phyloP scores from a whole-genome alignment of 257 asterid genomes.

The Galeopsis tetrahit region DNA sequence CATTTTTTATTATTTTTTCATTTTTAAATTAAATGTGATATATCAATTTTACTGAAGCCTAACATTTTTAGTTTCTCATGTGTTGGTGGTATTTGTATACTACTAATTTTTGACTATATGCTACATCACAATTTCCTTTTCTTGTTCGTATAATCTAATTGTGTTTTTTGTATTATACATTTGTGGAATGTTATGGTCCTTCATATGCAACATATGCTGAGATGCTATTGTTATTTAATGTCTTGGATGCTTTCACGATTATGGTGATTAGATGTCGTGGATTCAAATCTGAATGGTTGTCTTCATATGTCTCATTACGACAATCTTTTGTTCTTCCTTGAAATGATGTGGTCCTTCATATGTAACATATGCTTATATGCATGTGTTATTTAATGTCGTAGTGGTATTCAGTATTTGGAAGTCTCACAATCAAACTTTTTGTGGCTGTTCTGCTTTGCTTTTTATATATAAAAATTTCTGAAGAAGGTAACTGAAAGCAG shows the following conservation, averaged over 20 bases:
- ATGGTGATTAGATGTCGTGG: neutral
- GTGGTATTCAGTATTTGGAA: neutral
- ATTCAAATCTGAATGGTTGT: conserved; percentile 18
- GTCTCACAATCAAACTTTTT: neutral
- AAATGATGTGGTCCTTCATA: neutral
- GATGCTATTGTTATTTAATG: neutral
- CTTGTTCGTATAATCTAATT: neutral
- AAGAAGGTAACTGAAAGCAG: conserved; percentile 3
- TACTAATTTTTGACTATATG: neutral
- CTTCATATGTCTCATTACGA: neutral
- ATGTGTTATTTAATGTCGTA: too few species aligned
- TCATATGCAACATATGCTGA: conserved; percentile 8
- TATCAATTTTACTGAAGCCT: conserved; percentile 11
- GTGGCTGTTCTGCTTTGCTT: conserved; percentile 1
- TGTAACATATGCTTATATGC: too few species aligned
- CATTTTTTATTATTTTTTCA: too few species aligned
- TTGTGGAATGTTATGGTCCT: conserved; percentile 3
- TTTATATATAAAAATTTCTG: neutral
- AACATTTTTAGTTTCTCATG: neutral
- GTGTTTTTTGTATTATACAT: neutral
- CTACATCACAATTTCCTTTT: neutral
- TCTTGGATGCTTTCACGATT: conserved; percentile 6
- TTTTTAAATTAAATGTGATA: too few species aligned
- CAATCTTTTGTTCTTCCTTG: neutral
- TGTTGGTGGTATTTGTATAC: neutral